Evolutionary conservation across 257 asterid genomes (phyloP), one percentile per base, ranked within the genome.

Genomic region (Dorcoceras hygrometricum): DNA sequence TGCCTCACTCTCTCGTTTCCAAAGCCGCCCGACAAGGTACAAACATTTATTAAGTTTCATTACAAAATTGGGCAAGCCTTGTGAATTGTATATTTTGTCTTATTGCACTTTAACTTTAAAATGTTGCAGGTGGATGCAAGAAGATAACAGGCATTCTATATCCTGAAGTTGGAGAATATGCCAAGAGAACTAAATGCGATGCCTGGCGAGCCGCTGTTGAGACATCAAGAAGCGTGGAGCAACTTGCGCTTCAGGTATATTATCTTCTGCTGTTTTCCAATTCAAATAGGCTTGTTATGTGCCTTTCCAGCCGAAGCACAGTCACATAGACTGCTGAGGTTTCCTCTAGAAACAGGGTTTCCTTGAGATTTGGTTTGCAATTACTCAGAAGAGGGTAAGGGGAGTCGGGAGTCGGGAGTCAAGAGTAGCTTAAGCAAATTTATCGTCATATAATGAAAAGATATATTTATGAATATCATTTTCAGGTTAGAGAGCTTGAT

Each of bases 21-120:
- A 90, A 90, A 83, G 98, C 98, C 83, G 96, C 96, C 54, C 91
- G 99, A 36, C 95, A 84, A 88, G 99, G 99, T 94, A 70, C 59
- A 43, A 26, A 43, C 71, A 63, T 26, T 55, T 75, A 1, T 56
- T 64, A 22, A 58, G 59, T 50, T 60, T 67, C 59, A 23, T 43
- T n/a, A 36, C 57, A 27, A 39, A 25, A 50, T 64, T 54, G 66
- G 66, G 27, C 62, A 36, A 59, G 69, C 68, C 73, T 60, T 23
- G 28, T 71, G 75, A 26, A 59, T 39, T 50, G n/a, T n/a, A n/a
- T n/a, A n/a, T 8, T 62, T 75, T 73, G 66, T 48, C 73, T 69
- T 57, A 73, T 50, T 53, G 23, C 57, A 74, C 71, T 71, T 69
- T 61, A 71, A 53, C n/a, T 66, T 66, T 69, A 63, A 65, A 62